Percentiles rank a stretch among this genome's conserved stretches.
phyloP scores from a whole-genome alignment of 495 filamentous ascomycete species.

The Astrothelium macrocarpum region DNA sequence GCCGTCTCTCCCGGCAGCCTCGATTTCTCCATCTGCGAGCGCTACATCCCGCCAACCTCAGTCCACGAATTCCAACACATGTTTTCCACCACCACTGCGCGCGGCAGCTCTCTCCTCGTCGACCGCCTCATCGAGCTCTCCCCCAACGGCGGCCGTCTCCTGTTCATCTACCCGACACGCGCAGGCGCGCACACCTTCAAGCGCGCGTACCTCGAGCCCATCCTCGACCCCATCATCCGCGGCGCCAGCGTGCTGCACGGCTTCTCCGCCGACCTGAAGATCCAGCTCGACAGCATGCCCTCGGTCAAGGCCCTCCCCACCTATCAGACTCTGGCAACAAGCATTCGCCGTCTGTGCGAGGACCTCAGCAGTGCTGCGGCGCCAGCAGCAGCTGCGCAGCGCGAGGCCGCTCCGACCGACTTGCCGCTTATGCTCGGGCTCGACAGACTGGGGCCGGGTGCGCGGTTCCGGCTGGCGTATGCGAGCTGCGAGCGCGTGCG shows the following conservation, averaged over 20 bases:
- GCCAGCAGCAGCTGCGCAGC: too few species aligned
- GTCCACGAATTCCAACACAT: slow-evolving; percentile 51
- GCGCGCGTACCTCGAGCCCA: slow-evolving; percentile 53
- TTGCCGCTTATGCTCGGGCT: too few species aligned
- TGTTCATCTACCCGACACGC: slow-evolving; percentile 64
- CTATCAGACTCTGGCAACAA: slow-evolving; percentile 45
- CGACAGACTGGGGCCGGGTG: neutral
- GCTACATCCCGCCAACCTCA: slow-evolving; percentile 59
- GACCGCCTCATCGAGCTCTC: slow-evolving; percentile 59
- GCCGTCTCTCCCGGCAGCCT: slow-evolving; percentile 56
- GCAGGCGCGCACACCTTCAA: slow-evolving; percentile 55
- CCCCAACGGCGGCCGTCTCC: slow-evolving; percentile 46
- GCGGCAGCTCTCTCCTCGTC: slow-evolving; percentile 46
- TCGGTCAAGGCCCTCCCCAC: slow-evolving; percentile 49
- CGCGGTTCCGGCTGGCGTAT: slow-evolving; percentile 41
- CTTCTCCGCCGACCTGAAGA: slow-evolving; percentile 50
- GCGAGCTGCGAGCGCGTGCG: slow-evolving; percentile 43
- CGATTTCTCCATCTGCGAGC: slow-evolving; percentile 57
- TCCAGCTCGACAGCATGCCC: slow-evolving; percentile 48
- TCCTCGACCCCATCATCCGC: slow-evolving; percentile 58
- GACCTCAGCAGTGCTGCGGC: slow-evolving; percentile 30
- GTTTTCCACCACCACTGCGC: slow-evolving; percentile 45
- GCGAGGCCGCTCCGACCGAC: too few species aligned
- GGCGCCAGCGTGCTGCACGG: slow-evolving; percentile 55
- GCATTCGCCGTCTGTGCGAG: slow-evolving; percentile 41